Conservation (phyloP, 2,329 filamentous ascomycete genomes). For the Neonectria sp. region DNA sequence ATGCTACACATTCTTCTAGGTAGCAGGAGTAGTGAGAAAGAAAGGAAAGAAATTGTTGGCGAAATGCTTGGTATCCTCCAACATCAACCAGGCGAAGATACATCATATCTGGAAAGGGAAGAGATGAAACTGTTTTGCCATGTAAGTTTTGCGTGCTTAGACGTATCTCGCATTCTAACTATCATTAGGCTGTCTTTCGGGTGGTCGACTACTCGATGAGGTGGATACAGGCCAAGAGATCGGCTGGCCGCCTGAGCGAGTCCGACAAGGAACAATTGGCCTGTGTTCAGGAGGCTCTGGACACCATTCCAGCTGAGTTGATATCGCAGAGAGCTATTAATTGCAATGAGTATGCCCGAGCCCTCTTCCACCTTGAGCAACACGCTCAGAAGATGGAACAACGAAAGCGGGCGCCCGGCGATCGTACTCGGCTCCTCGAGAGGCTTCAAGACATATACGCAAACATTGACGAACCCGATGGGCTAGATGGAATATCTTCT, state of each 20-base stretch:
- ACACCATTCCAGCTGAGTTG: slow-evolving; percentile 80
- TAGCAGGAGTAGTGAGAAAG: slow-evolving; percentile 70
- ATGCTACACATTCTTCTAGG: slow-evolving; percentile 87
- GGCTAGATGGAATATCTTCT: slow-evolving; percentile 93
- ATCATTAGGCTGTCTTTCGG: slow-evolving; percentile 83
- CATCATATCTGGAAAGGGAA: slow-evolving; percentile 76
- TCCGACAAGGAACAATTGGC: slow-evolving; percentile 64
- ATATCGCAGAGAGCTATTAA: slow-evolving; percentile 88
- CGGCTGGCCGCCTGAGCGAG: slow-evolving; percentile 47
- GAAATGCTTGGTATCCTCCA: slow-evolving; percentile 85
- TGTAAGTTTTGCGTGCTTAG: slow-evolving; percentile 63
- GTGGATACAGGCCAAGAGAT: slow-evolving; percentile 85
- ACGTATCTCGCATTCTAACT: slow-evolving; percentile 26
- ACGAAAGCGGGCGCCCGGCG: slow-evolving; percentile 62
- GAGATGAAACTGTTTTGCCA: slow-evolving; percentile 90
- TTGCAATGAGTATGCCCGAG: slow-evolving; percentile 92
- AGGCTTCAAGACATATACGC: slow-evolving; percentile 94
- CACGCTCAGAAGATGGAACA: slow-evolving; percentile 75
- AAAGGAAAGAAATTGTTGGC: slow-evolving; percentile 75
- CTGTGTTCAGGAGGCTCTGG: slow-evolving; percentile 66
- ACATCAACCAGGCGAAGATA: slow-evolving; percentile 66
- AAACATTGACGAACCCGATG: slow-evolving; percentile 97
- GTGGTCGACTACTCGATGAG: slow-evolving; percentile 92
- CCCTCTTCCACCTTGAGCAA: slow-evolving; percentile 95
- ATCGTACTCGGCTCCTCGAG: slow-evolving; percentile 78